These are phyloP conservation scores for Fraxinus albicans DNA, from an alignment of 305 asterid genomes.

Conservation along the genomic window DNA sequence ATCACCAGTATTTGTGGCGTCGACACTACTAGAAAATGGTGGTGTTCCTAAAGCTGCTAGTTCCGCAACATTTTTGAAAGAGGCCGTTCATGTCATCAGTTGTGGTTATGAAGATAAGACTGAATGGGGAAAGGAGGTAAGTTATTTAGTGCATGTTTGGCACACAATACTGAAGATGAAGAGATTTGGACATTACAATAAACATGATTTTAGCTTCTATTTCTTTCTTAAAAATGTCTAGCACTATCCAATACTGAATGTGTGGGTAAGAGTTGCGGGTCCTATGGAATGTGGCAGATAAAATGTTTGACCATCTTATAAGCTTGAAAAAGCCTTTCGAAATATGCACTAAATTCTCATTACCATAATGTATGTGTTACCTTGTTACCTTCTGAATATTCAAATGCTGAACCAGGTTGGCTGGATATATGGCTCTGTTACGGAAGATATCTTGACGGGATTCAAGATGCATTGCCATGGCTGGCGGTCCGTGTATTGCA, in stretches of 20 bases:
- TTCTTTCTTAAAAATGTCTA: background rate
- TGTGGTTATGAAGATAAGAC: constrained; percentile 96
- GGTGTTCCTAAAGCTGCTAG: constrained; percentile 47
- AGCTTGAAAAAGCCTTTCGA: background rate
- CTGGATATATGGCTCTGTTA: constrained; percentile 89
- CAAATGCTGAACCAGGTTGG: constrained; percentile 55
- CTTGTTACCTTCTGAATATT: constrained; percentile 8
- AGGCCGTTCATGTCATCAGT: constrained; percentile 86
- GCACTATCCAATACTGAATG: background rate
- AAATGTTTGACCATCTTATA: background rate
- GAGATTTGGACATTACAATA: background rate
- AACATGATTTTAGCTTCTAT: background rate
- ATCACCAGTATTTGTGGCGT: constrained; percentile 76
- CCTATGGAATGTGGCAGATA: background rate
- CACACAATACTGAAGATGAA: background rate
- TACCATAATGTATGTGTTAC: background rate
- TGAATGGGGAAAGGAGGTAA: constrained; percentile 96
- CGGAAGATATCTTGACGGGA: constrained; percentile 88
- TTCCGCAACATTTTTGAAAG: constrained; percentile 53
- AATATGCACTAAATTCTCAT: background rate
- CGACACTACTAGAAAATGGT: constrained; percentile 62
- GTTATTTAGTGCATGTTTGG: background rate
- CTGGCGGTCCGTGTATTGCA: constrained; percentile 89
- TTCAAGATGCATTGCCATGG: constrained; percentile 95
- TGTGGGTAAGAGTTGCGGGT: background rate